phyloP scores from a whole-genome alignment of 2,329 filamentous ascomycete genomes.

The Apiospora hydei region DNA sequence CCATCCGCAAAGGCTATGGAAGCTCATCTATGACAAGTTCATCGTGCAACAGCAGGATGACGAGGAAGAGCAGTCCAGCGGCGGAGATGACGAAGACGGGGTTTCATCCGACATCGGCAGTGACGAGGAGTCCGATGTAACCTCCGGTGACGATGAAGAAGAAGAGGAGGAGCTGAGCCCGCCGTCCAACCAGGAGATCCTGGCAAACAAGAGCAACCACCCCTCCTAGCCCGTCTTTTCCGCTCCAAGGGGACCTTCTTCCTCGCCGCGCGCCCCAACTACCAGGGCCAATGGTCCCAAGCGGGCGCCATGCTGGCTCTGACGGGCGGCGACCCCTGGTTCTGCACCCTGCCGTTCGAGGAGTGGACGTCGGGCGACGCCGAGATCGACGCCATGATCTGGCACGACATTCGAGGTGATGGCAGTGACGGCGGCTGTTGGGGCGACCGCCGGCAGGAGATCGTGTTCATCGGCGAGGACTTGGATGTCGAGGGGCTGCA shows the following conservation, averaged over 20 bases:
- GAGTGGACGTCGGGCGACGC: conserved; percentile 57
- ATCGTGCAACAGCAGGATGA: conserved; percentile 54
- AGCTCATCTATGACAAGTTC: conserved; percentile 56
- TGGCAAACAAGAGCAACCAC: conserved; percentile 63
- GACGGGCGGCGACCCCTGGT: conserved; percentile 63
- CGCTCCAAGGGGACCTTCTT: conserved; percentile 70
- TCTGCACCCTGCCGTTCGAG: conserved; percentile 63
- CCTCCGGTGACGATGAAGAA: conserved; percentile 27
- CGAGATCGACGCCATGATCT: conserved; percentile 55
- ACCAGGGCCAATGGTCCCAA: conserved; percentile 61
- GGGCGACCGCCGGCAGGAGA: conserved; percentile 74
- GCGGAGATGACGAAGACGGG: conserved; percentile 34
- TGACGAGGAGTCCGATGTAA: conserved; percentile 32
- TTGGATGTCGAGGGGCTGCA: conserved; percentile 53
- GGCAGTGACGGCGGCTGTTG: conserved; percentile 62
- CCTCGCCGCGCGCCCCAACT: conserved; percentile 64
- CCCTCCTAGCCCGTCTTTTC: conserved; percentile 62
- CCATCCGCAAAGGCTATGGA: conserved; percentile 55
- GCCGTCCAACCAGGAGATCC: conserved; percentile 50
- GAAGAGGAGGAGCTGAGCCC: conserved; percentile 37
- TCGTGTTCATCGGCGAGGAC: conserved; percentile 76
- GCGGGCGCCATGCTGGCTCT: conserved; percentile 70
- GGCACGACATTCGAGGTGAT: conserved; percentile 52
- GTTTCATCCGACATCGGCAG: conserved; percentile 41
- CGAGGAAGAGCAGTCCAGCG: conserved; percentile 37